These are phyloP conservation scores for Pseudoturritis turrita DNA, from an alignment of 345 rosid species.

Conservation along the genomic window DNA sequence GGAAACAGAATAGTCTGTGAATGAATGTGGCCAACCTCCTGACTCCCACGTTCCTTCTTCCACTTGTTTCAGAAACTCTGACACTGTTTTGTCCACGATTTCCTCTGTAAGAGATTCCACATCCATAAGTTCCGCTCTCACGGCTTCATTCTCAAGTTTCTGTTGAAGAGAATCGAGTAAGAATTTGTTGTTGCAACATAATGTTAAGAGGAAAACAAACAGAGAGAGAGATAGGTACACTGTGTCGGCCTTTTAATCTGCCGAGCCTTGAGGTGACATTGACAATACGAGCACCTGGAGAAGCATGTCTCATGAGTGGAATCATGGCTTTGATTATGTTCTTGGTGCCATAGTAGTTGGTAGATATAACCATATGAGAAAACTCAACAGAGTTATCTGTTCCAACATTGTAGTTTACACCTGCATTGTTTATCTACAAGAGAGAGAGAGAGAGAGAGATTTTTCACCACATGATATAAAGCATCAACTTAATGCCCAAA, in stretches of 20 bases:
- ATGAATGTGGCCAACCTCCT: slow-evolving; percentile 86
- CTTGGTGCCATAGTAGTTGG: slow-evolving; percentile 86
- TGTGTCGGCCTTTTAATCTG: slow-evolving; percentile 72
- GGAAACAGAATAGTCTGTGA: slow-evolving; percentile 81
- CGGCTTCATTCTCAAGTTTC: slow-evolving; percentile 57
- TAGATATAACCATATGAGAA: slow-evolving; percentile 55
- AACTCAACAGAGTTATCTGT: slow-evolving; percentile 67
- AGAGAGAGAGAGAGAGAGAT: not conserved
- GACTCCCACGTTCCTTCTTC: slow-evolving; percentile 71
- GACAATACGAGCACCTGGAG: slow-evolving; percentile 76
- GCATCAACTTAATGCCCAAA: too few species aligned
- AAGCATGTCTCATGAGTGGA: slow-evolving; percentile 73
- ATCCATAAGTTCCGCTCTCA: slow-evolving; percentile 55
- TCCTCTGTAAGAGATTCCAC: slow-evolving; percentile 66
- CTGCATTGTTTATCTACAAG: slow-evolving; percentile 90
- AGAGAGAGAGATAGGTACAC: slow-evolving; percentile 44
- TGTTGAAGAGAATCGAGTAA: slow-evolving; percentile 17
- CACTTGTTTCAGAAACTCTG: slow-evolving; percentile 69
- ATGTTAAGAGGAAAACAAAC: not conserved
- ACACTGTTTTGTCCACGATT: slow-evolving; percentile 48
- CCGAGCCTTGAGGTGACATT: slow-evolving; percentile 87
- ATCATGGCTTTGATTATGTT: slow-evolving; percentile 72
- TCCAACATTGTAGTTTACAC: slow-evolving; percentile 78
- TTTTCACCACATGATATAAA: too few species aligned
- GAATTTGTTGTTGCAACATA: not conserved